Evolutionary conservation across 495 filamentous ascomycete species (phyloP), one percentile per base, ranked within the genome.

Genomic region (Hypoxylon lienhwacheense): DNA sequence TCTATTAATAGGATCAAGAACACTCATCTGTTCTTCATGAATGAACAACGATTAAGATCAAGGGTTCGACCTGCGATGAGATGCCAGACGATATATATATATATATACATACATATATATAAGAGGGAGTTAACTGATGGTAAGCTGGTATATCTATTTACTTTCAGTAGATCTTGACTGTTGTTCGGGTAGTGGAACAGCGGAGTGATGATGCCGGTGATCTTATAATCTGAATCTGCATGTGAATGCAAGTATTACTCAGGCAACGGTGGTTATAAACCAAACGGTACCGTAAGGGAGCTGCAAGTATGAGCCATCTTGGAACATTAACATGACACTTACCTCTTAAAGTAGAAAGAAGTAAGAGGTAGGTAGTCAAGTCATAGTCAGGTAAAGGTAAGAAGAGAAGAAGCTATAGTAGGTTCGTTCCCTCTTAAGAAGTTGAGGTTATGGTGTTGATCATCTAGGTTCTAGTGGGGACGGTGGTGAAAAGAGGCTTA

Each of bases 1-100:
- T 58, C 53, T 50, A 42, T 46, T 47, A 49, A 46, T 44, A 41
- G 41, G 47, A 58, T 48, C 12, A 24, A 62, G 50, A 39, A 60
- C 65, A 65, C 52, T 51, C 52, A 36, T 58, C 61, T 65, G 53
- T 63, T 65, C 46, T 56, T 47, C 56, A 62, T 55, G 34, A 64
- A 66, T 54, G 48, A 45, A 59, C 54, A 58, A 41, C 48, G 32
- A 57, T 45, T 37, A 37, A 49, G 44, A 58, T 39, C 29, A 55
- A 55, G 19, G 0, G 28, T 17, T 52, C 21, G 48, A 55, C 47
- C 42, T 53, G 41, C 53, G 34, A 32, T 40, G 22, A 32, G 37
- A 45, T 22, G 24, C 19, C 21, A 28, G 28, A 35, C 11, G 11
- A 24, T 40, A 7, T 19, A 7, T 37, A 22, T 2, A 41, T 5